phyloP scores from a whole-genome alignment of 768 basidiomycete genomes.

The Podaxis sp. region DNA sequence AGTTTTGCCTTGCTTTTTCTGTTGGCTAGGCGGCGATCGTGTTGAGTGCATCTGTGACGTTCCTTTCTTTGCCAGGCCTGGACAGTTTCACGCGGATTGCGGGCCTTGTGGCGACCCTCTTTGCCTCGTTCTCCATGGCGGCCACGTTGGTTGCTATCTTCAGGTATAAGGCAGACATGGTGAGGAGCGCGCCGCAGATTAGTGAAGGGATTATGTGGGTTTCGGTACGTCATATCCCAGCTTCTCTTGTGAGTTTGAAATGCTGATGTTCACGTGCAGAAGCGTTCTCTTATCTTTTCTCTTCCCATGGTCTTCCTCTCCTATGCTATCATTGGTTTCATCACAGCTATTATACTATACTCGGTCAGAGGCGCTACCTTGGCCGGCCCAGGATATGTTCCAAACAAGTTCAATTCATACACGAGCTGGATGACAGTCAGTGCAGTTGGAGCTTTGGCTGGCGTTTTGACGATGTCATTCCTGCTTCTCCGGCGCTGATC shows the following conservation, averaged over 20 bases:
- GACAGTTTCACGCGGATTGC: slow-evolving; percentile 62
- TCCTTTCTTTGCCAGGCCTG: slow-evolving; percentile 76
- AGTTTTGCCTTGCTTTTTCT: slow-evolving; percentile 17
- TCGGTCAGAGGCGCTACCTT: slow-evolving; percentile 54
- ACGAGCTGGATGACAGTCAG: slow-evolving; percentile 58
- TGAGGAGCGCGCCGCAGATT: slow-evolving; percentile 45
- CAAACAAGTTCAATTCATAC: background rate
- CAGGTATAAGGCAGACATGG: slow-evolving; percentile 66
- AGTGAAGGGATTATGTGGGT: slow-evolving; percentile 57
- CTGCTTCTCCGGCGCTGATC: slow-evolving; percentile 28
- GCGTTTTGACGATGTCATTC: slow-evolving; percentile 56
- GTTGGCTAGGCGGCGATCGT: slow-evolving; percentile 69
- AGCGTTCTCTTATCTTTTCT: slow-evolving; percentile 64
- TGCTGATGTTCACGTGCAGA: slow-evolving; percentile 31
- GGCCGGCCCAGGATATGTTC: slow-evolving; percentile 29
- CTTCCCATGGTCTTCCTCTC: slow-evolving; percentile 74
- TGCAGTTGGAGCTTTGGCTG: slow-evolving; percentile 61
- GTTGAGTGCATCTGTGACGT: slow-evolving; percentile 78
- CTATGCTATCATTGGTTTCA: slow-evolving; percentile 69
- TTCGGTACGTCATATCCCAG: slow-evolving; percentile 35
- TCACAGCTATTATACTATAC: slow-evolving; percentile 65
- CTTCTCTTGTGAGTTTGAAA: background rate
- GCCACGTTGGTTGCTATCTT: slow-evolving; percentile 71
- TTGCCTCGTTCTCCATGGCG: slow-evolving; percentile 68
- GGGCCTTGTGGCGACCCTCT: slow-evolving; percentile 66